Percentiles rank a stretch among this genome's conserved stretches.
Evolutionary conservation across 1,139 yeast genomes (phyloP).

Genomic region (Magnusiomyces suaveolens): DNA sequence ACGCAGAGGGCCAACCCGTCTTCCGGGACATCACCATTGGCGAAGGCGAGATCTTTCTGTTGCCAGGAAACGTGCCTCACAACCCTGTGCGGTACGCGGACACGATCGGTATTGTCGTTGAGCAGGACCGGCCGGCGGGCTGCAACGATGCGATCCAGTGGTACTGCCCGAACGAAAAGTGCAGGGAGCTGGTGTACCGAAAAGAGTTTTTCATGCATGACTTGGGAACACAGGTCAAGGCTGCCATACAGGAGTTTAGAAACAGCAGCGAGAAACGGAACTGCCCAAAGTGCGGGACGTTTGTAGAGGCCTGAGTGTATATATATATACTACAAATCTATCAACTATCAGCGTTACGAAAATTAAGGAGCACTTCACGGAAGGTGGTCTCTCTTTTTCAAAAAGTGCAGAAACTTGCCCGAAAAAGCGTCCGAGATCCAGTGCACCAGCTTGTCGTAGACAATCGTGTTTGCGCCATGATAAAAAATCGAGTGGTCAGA

Average conservation of each 20-base stretch:
- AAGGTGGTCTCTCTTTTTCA: conserved; percentile 1
- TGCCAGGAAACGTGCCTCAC: conserved; percentile 77
- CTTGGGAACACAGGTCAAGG: conserved; percentile 84
- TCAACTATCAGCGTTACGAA: too few species aligned
- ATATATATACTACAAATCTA: not conserved
- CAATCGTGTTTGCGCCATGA: conserved; percentile 69
- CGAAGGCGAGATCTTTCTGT: conserved; percentile 80
- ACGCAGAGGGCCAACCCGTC: conserved; percentile 40
- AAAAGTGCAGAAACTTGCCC: conserved; percentile 38
- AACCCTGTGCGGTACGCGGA: conserved; percentile 79
- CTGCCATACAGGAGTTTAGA: conserved; percentile 67
- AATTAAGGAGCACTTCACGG: too few species aligned
- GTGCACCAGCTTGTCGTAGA: conserved; percentile 59
- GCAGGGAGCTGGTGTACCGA: conserved; percentile 58
- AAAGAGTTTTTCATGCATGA: conserved; percentile 65
- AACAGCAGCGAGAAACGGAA: conserved; percentile 53
- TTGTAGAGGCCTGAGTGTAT: conserved; percentile 13
- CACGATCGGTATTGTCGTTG: conserved; percentile 89
- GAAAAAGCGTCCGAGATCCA: conserved; percentile 69
- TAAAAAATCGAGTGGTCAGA: conserved; percentile 74
- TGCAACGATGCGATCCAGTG: conserved; percentile 65
- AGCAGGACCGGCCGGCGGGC: conserved; percentile 76
- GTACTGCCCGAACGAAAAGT: conserved; percentile 58
- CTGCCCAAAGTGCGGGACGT: conserved; percentile 64
- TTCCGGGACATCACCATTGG: conserved; percentile 65